These are phyloP conservation scores for Solanum corneliomulleri DNA, from an alignment of 257 asterid species.

Conservation along the genomic window DNA sequence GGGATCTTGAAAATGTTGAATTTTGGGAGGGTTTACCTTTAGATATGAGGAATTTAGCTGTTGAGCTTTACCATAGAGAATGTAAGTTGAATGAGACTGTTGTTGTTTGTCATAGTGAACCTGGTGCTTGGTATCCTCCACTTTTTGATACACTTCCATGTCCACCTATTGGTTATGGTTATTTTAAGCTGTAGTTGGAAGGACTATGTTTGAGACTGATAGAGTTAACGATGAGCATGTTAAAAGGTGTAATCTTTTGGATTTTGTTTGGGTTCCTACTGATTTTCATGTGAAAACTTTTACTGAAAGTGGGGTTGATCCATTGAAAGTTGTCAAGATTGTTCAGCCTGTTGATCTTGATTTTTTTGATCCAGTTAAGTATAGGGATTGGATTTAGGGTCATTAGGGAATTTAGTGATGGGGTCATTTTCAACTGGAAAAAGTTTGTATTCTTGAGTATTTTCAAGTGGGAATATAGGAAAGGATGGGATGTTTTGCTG, in stretches of 20 bases:
- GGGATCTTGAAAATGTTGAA: conserved; percentile 47
- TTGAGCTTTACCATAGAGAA: conserved; percentile 31
- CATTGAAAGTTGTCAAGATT: conserved; percentile 48
- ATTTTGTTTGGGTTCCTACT: conserved; percentile 88
- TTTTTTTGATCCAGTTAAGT: conserved; percentile 51
- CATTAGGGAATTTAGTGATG: conserved; percentile 29
- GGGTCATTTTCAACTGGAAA: conserved; percentile 12
- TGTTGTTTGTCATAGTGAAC: conserved; percentile 87
- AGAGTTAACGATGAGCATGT: conserved; percentile 56
- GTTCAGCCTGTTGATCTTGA: conserved; percentile 73
- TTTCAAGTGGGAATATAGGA: conserved; percentile 82
- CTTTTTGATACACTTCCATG: conserved; percentile 66
- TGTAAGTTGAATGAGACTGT: conserved; percentile 51
- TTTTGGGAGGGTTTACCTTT: conserved; percentile 76
- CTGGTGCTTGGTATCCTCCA: conserved; percentile 95
- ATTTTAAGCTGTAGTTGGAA: conserved; percentile 55
- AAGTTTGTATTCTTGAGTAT: conserved; percentile 59
- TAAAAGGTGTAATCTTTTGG: conserved; percentile 57
- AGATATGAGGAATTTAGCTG: conserved; percentile 49
- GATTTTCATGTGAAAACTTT: conserved; percentile 61
- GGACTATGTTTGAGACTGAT: conserved; percentile 95
- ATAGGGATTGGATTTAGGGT: conserved; percentile 34
- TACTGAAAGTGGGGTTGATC: conserved; percentile 62
- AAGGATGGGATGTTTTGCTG: conserved; percentile 85
- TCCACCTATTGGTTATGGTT: conserved; percentile 40